These are phyloP conservation scores for Solanum medicagineum DNA, from an alignment of 257 asterid species.

Conservation along the genomic window DNA sequence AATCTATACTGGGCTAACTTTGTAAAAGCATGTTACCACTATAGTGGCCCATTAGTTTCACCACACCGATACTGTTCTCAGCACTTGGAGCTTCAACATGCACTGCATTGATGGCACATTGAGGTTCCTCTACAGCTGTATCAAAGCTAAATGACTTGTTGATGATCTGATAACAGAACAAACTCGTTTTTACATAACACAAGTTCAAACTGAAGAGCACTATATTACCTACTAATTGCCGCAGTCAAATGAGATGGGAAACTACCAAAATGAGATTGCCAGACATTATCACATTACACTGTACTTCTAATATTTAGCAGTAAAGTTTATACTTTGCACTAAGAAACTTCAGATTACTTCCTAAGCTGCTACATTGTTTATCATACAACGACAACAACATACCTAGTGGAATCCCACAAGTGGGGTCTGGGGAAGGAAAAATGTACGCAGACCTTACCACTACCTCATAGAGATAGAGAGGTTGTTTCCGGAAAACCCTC, in stretches of 20 bases:
- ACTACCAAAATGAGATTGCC: not conserved
- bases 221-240: not conserved
- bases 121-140: too few relatives aligned
- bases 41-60: slow-evolving; percentile 88
- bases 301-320: not conserved
- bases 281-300: not conserved
- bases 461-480: too few relatives aligned
- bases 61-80: slow-evolving; percentile 73
- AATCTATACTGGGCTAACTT: not conserved
- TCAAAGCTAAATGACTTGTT: slow-evolving; percentile 5
- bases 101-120: slow-evolving; percentile 76
- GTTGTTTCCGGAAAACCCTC: too few relatives aligned
- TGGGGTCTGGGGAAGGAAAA: too few relatives aligned
- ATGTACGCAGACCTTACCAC: too few relatives aligned
- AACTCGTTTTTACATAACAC: not conserved
- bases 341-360: not conserved
- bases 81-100: slow-evolving; percentile 89
- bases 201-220: not conserved
- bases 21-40: slow-evolving; percentile 42
- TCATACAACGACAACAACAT: not conserved
- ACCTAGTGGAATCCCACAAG: not conserved
- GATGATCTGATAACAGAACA: slow-evolving; percentile 45
- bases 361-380: not conserved
- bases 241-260: not conserved
- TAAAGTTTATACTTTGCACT: not conserved